These are phyloP conservation scores for Phialocephala subalpina DNA, from an alignment of 2,329 filamentous ascomycete species.

Conservation along the genomic window DNA sequence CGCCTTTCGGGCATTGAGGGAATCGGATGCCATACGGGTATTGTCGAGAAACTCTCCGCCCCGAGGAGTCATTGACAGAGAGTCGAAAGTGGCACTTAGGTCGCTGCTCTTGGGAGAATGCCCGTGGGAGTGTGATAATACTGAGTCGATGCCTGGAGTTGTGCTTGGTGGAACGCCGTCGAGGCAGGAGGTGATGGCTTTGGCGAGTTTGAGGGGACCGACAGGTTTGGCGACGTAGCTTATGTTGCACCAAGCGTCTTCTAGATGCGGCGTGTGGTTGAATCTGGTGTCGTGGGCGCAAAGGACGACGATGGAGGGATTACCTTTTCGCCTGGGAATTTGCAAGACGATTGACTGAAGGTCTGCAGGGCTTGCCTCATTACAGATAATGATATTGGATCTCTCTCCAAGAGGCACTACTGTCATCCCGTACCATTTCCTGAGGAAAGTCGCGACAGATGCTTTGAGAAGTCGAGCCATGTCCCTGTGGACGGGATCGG, in stretches of 20 bases:
- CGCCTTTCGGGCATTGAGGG: slow-evolving; percentile 42
- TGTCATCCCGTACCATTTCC: slow-evolving; percentile 43
- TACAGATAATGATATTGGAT: slow-evolving; percentile 39
- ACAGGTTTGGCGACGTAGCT: slow-evolving; percentile 43
- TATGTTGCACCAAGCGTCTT: slow-evolving; percentile 35
- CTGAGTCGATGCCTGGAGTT: slow-evolving; percentile 31
- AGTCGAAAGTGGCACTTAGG: slow-evolving; percentile 41
- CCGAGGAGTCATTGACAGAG: slow-evolving; percentile 35
- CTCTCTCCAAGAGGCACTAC: slow-evolving; percentile 39
- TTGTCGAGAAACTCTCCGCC: slow-evolving; percentile 42
- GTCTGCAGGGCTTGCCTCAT: slow-evolving; percentile 36
- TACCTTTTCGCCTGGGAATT: slow-evolving; percentile 15
- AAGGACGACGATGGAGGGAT: slow-evolving; percentile 39
- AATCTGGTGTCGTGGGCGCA: slow-evolving; percentile 41
- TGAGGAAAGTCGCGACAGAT: slow-evolving; percentile 40
- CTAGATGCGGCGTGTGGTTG: slow-evolving; percentile 28
- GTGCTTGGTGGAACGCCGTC: slow-evolving; percentile 25
- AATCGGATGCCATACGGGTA: slow-evolving; percentile 43
- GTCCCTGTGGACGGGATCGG: slow-evolving; percentile 36
- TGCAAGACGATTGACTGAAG: slow-evolving; percentile 26
- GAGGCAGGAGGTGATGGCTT: slow-evolving; percentile 40
- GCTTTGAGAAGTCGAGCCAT: slow-evolving; percentile 34
- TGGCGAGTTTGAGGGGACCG: slow-evolving; percentile 43
- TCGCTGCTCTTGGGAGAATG: slow-evolving; percentile 34
- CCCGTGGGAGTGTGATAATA: slow-evolving; percentile 11